Evolutionary conservation across 768 basidiomycete species (phyloP).

Genomic region (Coprinopsis sp.): DNA sequence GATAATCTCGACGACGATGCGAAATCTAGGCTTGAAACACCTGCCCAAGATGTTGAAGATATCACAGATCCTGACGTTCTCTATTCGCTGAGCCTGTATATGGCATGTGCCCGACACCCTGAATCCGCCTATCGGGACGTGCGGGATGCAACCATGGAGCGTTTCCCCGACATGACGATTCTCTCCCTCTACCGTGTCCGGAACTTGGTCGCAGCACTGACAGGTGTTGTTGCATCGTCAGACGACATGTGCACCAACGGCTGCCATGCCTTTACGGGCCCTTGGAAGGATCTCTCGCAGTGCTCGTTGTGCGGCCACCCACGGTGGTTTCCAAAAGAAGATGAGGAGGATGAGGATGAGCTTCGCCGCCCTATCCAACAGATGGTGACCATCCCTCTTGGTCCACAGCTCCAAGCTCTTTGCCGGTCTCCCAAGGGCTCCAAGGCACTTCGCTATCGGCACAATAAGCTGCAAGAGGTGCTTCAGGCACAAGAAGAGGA

Average conservation of each 20-base stretch:
- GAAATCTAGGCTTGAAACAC: too few relatives aligned
- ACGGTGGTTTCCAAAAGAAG: neutral
- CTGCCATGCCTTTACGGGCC: constrained; percentile 28
- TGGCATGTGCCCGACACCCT: too few relatives aligned
- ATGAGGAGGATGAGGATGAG: constrained; percentile 1
- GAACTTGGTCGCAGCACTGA: constrained; percentile 21
- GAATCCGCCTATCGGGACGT: too few relatives aligned
- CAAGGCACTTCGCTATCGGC: constrained; percentile 13
- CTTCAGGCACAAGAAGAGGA: neutral
- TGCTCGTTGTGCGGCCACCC: constrained; percentile 24
- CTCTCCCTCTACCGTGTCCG: constrained; percentile 26
- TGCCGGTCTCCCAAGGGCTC: constrained; percentile 15
- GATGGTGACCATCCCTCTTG: constrained; percentile 28
- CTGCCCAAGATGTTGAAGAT: too few relatives aligned
- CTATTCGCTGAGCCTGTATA: too few relatives aligned
- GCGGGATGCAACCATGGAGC: neutral
- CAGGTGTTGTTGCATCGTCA: constrained; percentile 28
- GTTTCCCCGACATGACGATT: constrained; percentile 7
- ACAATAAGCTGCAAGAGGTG: constrained; percentile 9
- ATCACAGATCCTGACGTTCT: too few relatives aligned
- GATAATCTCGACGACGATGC: too few relatives aligned
- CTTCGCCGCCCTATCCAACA: constrained; percentile 14
- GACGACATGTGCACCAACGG: constrained; percentile 40
- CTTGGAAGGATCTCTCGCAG: constrained; percentile 14
- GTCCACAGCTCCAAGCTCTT: constrained; percentile 32